Percentiles rank a stretch among this genome's conserved stretches.
Evolutionary conservation across 305 asterid species (phyloP).

Genomic region (Solanum hybrid): DNA sequence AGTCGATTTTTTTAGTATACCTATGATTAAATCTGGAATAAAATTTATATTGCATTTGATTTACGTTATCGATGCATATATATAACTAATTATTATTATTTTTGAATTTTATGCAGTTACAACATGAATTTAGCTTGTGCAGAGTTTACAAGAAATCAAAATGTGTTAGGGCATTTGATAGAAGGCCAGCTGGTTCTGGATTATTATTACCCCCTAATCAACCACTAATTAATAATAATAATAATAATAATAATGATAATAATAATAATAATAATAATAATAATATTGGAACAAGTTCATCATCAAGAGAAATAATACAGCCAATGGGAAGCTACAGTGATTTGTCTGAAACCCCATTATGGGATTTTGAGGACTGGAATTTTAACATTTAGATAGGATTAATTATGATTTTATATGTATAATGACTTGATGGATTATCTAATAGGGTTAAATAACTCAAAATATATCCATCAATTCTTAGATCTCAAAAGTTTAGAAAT

Average conservation of each 20-base stretch:
- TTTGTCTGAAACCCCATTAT: background rate
- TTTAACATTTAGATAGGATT: background rate
- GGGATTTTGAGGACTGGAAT: background rate
- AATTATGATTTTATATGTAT: background rate
- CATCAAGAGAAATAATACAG: background rate
- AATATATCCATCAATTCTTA: background rate
- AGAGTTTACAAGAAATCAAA: constrained; percentile 25
- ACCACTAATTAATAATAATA: background rate
- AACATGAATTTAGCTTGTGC: constrained; percentile 25
- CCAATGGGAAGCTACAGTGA: background rate
- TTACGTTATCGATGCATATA: background rate
- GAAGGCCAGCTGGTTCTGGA: constrained; percentile 17
- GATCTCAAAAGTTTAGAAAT: background rate
- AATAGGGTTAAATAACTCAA: background rate
- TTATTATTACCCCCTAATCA: background rate
- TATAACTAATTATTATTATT: background rate
- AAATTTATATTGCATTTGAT: background rate
- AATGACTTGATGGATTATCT: background rate
- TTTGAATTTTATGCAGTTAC: background rate
- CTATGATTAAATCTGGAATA: background rate
- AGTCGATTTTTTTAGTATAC: background rate
- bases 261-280: background rate
- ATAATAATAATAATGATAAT: background rate
- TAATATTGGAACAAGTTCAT: background rate
- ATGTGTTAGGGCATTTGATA: constrained; percentile 24